Conservation (phyloP, 2,329 filamentous ascomycete genomes). For the Ascomycota sp. region DNA sequence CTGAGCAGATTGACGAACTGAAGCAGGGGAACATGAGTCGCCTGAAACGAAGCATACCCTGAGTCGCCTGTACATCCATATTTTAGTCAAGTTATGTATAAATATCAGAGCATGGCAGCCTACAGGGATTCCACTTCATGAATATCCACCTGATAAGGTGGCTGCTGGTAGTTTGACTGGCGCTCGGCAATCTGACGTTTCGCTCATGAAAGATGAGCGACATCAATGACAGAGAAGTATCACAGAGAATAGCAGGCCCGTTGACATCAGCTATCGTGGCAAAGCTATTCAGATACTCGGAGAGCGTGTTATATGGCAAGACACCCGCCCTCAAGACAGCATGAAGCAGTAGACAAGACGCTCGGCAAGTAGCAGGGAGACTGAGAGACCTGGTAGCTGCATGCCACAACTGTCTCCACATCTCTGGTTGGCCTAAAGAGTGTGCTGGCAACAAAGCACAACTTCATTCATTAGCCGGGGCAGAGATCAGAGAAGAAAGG, state of each 20-base stretch:
- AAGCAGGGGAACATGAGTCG: slow-evolving; percentile 39
- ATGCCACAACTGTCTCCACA: slow-evolving; percentile 62
- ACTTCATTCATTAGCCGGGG: slow-evolving; percentile 9
- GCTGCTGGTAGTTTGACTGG: slow-evolving; percentile 45
- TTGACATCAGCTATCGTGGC: slow-evolving; percentile 61
- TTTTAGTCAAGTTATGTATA: background rate
- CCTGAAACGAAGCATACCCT: slow-evolving; percentile 42
- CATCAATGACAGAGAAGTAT: slow-evolving; percentile 60
- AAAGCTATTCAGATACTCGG: slow-evolving; percentile 51
- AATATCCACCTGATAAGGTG: slow-evolving; percentile 68
- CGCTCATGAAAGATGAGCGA: slow-evolving; percentile 43
- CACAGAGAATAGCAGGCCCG: slow-evolving; percentile 59
- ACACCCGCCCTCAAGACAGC: slow-evolving; percentile 44
- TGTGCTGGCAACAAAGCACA: slow-evolving; percentile 8
- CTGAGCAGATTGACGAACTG: slow-evolving; percentile 51
- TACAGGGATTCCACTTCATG: slow-evolving; percentile 65
- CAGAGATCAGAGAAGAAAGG: background rate
- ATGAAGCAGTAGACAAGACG: slow-evolving; percentile 55
- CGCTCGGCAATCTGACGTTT: slow-evolving; percentile 46
- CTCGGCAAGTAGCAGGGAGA: slow-evolving; percentile 49
- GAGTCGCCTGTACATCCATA: slow-evolving; percentile 33
- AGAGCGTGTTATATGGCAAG: slow-evolving; percentile 45
- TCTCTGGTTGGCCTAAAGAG: slow-evolving; percentile 16
- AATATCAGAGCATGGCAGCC: slow-evolving; percentile 6
- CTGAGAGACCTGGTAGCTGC: slow-evolving; percentile 50